These are phyloP conservation scores for Magnaporthiopsis rhizophila DNA, from an alignment of 2,329 filamentous ascomycete genomes.

Conservation along the genomic window DNA sequence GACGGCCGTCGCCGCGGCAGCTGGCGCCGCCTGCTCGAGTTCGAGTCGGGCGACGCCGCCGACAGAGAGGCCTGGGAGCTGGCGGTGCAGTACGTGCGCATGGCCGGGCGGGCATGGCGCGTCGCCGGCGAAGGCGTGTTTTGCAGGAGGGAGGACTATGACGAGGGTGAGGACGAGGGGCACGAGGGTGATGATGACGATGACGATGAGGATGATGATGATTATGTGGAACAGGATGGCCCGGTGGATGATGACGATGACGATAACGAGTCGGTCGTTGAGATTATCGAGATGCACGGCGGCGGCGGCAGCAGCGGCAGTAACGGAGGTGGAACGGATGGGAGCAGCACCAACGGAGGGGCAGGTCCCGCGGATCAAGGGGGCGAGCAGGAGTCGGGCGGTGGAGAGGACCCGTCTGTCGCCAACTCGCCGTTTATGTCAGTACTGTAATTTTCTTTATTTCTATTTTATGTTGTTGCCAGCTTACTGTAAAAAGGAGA, in stretches of 20 bases:
- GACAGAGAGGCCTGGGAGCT: constrained; percentile 38
- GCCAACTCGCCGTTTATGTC: constrained; percentile 10
- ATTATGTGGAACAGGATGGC: not conserved
- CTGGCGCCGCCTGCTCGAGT: constrained; percentile 36
- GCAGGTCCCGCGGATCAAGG: not conserved
- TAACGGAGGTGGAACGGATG: not conserved
- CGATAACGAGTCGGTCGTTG: constrained; percentile 8
- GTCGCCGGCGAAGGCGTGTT: constrained; percentile 38
- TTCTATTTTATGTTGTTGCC: not conserved
- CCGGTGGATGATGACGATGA: not conserved
- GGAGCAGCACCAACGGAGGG: not conserved
- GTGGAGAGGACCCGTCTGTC: not conserved
- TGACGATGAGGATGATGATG: not conserved
- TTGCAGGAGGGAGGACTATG: constrained; percentile 20
- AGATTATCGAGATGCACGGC: not conserved
- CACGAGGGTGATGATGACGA: not conserved
- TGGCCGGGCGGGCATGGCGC: constrained; percentile 31
- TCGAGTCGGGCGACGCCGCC: constrained; percentile 41
- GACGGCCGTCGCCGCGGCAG: constrained; percentile 21
- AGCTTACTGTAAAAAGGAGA: constrained; percentile 10
- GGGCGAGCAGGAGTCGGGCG: not conserved
- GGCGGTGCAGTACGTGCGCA: constrained; percentile 31
- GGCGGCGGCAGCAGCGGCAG: not conserved
- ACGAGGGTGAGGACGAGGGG: constrained; percentile 7
- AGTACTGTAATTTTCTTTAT: constrained; percentile 7